Percentiles rank a stretch among this genome's conserved stretches.
These are phyloP conservation scores for Schizosaccharomyces osmophilus DNA, from an alignment of 805 yeast species.

Conservation along the genomic window DNA sequence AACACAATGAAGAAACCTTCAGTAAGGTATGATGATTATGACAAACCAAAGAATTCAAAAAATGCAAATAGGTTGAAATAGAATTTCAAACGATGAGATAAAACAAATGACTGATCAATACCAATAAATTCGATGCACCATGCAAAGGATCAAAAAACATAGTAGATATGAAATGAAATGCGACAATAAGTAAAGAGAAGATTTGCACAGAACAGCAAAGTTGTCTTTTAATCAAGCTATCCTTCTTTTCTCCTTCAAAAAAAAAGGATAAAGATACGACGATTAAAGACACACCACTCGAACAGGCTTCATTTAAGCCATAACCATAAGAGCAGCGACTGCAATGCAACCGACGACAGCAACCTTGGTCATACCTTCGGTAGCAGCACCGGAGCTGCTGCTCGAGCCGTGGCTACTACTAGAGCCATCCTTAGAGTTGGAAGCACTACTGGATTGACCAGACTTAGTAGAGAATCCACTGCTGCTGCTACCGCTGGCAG, in stretches of 20 bases:
- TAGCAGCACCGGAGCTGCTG: neutral
- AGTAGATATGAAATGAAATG: too few relatives aligned
- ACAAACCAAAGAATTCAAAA: neutral
- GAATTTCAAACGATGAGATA: neutral
- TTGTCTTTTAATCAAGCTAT: too few relatives aligned
- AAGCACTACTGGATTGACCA: neutral
- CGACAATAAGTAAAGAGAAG: too few relatives aligned
- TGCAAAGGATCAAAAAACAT: too few relatives aligned
- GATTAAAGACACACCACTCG: neutral
- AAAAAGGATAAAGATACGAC: too few relatives aligned
- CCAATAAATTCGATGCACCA: too few relatives aligned
- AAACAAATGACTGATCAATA: neutral
- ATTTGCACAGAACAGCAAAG: too few relatives aligned
- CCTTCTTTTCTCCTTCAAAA: too few relatives aligned
- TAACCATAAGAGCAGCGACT: neutral
- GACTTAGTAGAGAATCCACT: neutral
- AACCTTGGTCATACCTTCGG: neutral
- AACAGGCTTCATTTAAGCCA: neutral
- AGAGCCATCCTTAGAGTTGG: neutral
- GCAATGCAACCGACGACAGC: neutral
- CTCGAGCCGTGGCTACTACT: too few relatives aligned
- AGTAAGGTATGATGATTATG: neutral
- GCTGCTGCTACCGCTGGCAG: constrained; percentile 14
- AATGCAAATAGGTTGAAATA: neutral
- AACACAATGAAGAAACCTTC: too few relatives aligned